Evolutionary conservation across 202 grass and related monocot species (phyloP), one percentile per base, ranked within the genome.

Genomic region (Carex arenaria): DNA sequence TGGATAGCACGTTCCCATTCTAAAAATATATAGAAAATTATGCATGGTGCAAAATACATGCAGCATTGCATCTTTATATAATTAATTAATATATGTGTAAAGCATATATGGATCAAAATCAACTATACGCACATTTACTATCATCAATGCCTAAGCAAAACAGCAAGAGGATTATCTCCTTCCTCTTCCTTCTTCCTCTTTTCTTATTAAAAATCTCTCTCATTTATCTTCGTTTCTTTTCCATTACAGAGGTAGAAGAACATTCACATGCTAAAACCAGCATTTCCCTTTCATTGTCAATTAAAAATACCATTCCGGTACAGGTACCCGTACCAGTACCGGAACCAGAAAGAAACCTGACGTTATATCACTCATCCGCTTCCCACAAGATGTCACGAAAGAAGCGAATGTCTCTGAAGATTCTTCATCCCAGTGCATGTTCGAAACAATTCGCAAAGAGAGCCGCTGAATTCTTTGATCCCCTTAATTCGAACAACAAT

Each of bases 391-490:
- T 82, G 20, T 60, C 69, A n/a, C 87, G 80, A 83, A 78, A 79
- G 32, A 90, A 87, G 83, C 88, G 69, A 65, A 84, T 19, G 68
- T 71, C 80, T 23, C 62, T 89, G 47, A 89, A 85, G 68, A 65
- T 61, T 12, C 73, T 89, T 12, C 54, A 83, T 5, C 51, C 17
- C 59, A 32, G 26, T 72, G 38, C 87, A 11, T 87, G 54, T 69
- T 88, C 84, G 13, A 68, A 78, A 23, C 86, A 15, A 79, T 94
- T 97, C 74, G 67, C 82, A 8, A 47, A 80, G 56, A 84, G 90
- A 65, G 67, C 82, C 7, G 62, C 76, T 31, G 86, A 97, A 43
- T 90, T 97, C 72, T 90, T 94, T 49, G n/a, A 15, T 82, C n/a
- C 82, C 23, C 19, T 7, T 13, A 32, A 69, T 36, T 60, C 80